Conservation (phyloP, 1,139 yeast genomes). For the Maudiozyma humilis region DNA sequence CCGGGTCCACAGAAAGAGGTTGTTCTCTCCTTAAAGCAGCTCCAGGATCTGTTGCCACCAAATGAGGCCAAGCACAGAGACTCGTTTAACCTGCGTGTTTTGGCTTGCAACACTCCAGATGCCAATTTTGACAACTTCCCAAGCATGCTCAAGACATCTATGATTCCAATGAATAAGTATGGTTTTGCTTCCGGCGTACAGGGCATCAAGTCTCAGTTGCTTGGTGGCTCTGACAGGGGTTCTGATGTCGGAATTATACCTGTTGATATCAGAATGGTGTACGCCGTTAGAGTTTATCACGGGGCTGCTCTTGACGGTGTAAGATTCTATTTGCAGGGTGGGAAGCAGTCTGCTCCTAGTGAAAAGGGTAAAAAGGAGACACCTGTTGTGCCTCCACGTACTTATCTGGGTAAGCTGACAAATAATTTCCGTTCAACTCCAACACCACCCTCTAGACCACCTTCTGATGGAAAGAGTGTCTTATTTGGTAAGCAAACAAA, state of each 20-base stretch:
- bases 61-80: slow-evolving; percentile 32
- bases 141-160: slow-evolving; percentile 13
- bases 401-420: slow-evolving; percentile 36
- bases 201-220: slow-evolving; percentile 41
- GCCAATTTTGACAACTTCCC: slow-evolving; percentile 28
- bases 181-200: slow-evolving; percentile 20
- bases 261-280: slow-evolving; percentile 29
- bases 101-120: slow-evolving; percentile 40
- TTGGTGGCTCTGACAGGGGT: slow-evolving; percentile 35
- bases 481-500: slow-evolving; percentile 59
- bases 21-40: slow-evolving; percentile 40
- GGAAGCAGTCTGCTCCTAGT: slow-evolving; percentile 18
- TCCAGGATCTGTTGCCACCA: slow-evolving; percentile 39
- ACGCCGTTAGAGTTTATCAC: slow-evolving; percentile 51
- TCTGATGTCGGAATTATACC: slow-evolving; percentile 25
- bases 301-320: slow-evolving; percentile 81
- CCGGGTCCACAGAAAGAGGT: slow-evolving; percentile 50
- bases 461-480: slow-evolving; percentile 19
- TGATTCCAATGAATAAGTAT: slow-evolving; percentile 22
- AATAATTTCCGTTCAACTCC: slow-evolving; percentile 19
- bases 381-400: slow-evolving; percentile 44
- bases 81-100: slow-evolving; percentile 42
- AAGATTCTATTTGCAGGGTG: slow-evolving; percentile 25
- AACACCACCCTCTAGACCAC: slow-evolving; percentile 6
- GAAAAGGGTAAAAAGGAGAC: slow-evolving; percentile 3